phyloP scores from a whole-genome alignment of 164 flowering plant species.

The Brasenia schreberi region DNA sequence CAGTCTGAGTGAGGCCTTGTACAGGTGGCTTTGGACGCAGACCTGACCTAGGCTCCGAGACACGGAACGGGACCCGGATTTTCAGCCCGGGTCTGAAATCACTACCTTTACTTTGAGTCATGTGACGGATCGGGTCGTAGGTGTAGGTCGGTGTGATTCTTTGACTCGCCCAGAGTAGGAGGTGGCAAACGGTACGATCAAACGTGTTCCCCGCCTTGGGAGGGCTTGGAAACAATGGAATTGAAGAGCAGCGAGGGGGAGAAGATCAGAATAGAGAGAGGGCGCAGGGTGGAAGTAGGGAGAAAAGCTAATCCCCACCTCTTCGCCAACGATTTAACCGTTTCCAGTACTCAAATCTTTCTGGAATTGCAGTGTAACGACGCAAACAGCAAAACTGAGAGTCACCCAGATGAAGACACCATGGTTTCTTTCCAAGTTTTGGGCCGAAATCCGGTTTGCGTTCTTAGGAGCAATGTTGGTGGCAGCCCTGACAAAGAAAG shows the following conservation, averaged over 20 bases:
- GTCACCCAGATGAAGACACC: conserved; percentile 11
- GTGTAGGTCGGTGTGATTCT: no score
- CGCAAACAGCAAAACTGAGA: background rate
- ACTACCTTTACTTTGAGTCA: no score
- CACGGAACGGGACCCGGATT: no score
- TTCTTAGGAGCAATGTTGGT: conserved; percentile 8
- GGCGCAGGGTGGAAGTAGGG: conserved; percentile 29
- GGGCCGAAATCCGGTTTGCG: conserved; percentile 86
- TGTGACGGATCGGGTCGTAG: no score
- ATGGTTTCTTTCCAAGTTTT: conserved; percentile 39
- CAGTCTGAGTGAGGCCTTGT: no score
- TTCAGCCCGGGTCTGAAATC: no score
- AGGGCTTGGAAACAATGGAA: conserved; percentile 29
- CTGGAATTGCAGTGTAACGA: conserved; percentile 10
- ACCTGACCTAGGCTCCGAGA: no score
- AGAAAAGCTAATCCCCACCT: conserved; percentile 26
- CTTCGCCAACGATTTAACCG: conserved; percentile 32
- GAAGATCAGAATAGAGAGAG: conserved; percentile 15
- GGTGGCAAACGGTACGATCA: no score
- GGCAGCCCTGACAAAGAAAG: conserved; percentile 13
- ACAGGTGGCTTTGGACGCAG: no score
- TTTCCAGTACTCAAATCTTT: conserved; percentile 61
- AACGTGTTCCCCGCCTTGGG: no score
- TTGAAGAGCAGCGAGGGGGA: conserved; percentile 41
- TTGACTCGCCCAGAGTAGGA: no score